A percentile compares a stretch with the other conserved stretches of the same genome.
phyloP scores from a whole-genome alignment of 441 rosid genomes.

The Rhodomyrtus psidioides region DNA sequence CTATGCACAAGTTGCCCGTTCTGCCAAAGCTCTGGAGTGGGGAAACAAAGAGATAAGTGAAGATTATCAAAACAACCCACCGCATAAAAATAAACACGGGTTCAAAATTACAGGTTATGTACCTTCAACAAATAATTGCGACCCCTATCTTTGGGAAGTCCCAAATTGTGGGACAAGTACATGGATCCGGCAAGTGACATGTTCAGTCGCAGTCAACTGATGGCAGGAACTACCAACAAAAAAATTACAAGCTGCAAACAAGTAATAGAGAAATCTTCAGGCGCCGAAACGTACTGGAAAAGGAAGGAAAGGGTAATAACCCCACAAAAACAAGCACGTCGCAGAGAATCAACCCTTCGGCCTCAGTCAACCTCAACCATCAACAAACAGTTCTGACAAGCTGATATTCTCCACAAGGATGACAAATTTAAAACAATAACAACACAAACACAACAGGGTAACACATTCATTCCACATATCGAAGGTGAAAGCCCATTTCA shows the following conservation, averaged over 20 bases:
- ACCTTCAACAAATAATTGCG: constrained; percentile 40
- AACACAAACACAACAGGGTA: not conserved
- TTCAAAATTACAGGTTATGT: not conserved
- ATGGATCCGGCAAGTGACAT: constrained; percentile 69
- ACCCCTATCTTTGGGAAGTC: constrained; percentile 61
- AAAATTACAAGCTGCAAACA: constrained; percentile 13
- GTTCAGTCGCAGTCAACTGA: constrained; percentile 2
- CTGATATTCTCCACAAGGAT: not conserved
- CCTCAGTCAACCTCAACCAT: not conserved
- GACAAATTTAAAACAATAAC: not conserved
- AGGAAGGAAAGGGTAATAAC: not conserved
- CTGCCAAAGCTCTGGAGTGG: constrained; percentile 24
- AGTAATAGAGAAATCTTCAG: not conserved
- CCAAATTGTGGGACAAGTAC: constrained; percentile 65
- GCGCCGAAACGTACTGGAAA: not conserved
- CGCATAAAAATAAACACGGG: not conserved
- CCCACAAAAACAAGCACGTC: not conserved
- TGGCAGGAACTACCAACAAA: constrained; percentile 17
- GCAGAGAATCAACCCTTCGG: not conserved
- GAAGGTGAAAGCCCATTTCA: not conserved
- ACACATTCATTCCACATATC: not conserved
- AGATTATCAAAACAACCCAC: not conserved
- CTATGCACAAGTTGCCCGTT: constrained; percentile 30
- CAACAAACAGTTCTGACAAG: not conserved
- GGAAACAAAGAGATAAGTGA: not conserved